These are phyloP conservation scores for Castanospermum australe DNA, from an alignment of 306 rosid species.

Conservation along the genomic window DNA sequence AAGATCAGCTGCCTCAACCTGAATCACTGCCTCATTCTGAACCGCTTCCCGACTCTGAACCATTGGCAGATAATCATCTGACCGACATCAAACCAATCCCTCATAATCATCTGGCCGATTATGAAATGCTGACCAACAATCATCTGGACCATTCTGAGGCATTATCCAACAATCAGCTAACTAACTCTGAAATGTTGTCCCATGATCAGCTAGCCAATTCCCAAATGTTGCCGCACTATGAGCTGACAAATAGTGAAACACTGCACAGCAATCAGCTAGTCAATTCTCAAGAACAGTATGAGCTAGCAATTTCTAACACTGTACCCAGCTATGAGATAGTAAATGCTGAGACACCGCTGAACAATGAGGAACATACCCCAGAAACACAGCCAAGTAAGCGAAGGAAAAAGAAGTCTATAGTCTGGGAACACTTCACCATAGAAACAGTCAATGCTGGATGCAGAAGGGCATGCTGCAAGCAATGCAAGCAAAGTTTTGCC, in stretches of 20 bases:
- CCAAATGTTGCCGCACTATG: conserved; percentile 41
- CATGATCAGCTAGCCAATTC: conserved; percentile 41
- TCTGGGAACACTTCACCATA: conserved; percentile 96
- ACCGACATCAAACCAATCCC: conserved; percentile 34
- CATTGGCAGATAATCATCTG: conserved; percentile 24
- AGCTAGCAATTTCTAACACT: conserved; percentile 20
- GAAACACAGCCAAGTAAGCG: conserved; percentile 83
- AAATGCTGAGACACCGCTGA: conserved; percentile 38
- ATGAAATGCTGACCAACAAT: conserved; percentile 30
- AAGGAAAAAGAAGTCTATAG: conserved; percentile 86
- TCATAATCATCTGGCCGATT: conserved; percentile 33
- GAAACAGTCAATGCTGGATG: conserved; percentile 81
- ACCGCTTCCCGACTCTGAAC: conserved; percentile 23
- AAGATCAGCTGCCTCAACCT: too few species aligned
- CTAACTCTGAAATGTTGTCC: conserved; percentile 26
- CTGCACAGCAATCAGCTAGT: conserved; percentile 28
- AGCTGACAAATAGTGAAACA: conserved; percentile 35
- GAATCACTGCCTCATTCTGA: too few species aligned
- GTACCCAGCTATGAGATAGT: conserved; percentile 43
- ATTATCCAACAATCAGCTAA: conserved; percentile 27
- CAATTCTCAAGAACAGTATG: conserved; percentile 34
- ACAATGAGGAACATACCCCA: conserved; percentile 44
- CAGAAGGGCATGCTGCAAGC: conserved; percentile 93
- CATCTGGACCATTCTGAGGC: conserved; percentile 38
- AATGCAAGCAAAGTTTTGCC: conserved; percentile 91